Conservation (phyloP, 805 yeast species). For the Metschnikowia vanudenii region DNA sequence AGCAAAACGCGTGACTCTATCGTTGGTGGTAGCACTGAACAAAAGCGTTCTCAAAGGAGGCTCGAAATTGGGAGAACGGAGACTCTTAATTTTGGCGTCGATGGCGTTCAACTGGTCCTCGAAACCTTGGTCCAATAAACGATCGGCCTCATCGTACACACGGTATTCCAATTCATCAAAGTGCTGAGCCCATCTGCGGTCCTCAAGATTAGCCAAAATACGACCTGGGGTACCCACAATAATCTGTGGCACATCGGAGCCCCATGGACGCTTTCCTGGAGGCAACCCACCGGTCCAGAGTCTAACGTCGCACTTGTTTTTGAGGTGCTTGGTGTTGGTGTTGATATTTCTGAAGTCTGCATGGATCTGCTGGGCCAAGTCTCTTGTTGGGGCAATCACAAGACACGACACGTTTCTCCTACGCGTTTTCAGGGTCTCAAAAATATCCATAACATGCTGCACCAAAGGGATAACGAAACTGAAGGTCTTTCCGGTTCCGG, state of each 20-base stretch:
- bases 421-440: slow-evolving; percentile 15
- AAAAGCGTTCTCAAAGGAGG: slow-evolving; percentile 59
- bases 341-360: slow-evolving; percentile 55
- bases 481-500: slow-evolving; percentile 94
- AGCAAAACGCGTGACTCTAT: slow-evolving; percentile 66
- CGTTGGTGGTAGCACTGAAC: slow-evolving; percentile 86
- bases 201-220: slow-evolving; percentile 57
- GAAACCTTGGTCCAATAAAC: slow-evolving; percentile 80
- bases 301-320: slow-evolving; percentile 18
- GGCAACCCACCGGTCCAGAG: slow-evolving; percentile 67
- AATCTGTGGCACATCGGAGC: slow-evolving; percentile 51
- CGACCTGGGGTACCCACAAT: slow-evolving; percentile 92
- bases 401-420: slow-evolving; percentile 47
- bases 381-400: slow-evolving; percentile 87
- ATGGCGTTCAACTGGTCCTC: slow-evolving; percentile 61
- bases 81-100: slow-evolving; percentile 45
- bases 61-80: slow-evolving; percentile 23
- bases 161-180: slow-evolving; percentile 59
- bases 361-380: slow-evolving; percentile 79
- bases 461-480: slow-evolving; percentile 83
- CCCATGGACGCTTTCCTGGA: slow-evolving; percentile 30
- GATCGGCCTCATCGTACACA: slow-evolving; percentile 90
- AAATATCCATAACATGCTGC: slow-evolving; percentile 48
- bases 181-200: slow-evolving; percentile 42
- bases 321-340: slow-evolving; percentile 19